These are phyloP conservation scores for Fusarium tanahbumbuense DNA, from an alignment of 2,329 filamentous ascomycete genomes.

Conservation along the genomic window DNA sequence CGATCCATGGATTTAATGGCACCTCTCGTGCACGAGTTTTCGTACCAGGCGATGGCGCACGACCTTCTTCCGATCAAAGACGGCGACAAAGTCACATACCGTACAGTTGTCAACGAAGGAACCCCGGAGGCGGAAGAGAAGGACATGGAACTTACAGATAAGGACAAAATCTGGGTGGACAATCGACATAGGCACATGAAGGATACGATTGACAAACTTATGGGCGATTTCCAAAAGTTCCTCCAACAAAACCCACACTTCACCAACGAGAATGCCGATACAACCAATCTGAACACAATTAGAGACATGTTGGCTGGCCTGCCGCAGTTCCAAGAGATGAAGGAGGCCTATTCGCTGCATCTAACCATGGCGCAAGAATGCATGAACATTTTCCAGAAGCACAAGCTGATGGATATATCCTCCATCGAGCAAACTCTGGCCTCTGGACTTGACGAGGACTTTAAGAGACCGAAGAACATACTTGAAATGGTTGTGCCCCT, in stretches of 20 bases:
- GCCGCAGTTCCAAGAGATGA: conserved; percentile 94
- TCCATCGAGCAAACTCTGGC: conserved; percentile 90
- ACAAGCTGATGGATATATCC: conserved; percentile 87
- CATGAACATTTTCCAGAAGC: conserved; percentile 90
- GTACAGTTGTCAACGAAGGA: conserved; percentile 81
- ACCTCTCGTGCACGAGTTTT: conserved; percentile 93
- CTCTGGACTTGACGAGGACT: conserved; percentile 93
- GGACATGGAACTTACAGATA: conserved; percentile 90
- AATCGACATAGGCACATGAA: conserved; percentile 98
- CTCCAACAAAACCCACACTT: conserved; percentile 93
- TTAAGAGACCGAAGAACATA: conserved; percentile 88
- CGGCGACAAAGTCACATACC: conserved; percentile 87
- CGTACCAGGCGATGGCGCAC: conserved; percentile 98
- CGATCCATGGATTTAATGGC: conserved; percentile 92
- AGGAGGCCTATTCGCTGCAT: conserved; percentile 93
- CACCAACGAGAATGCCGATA: conserved; percentile 75
- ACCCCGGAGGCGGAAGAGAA: conserved; percentile 78
- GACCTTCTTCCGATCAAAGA: conserved; percentile 91
- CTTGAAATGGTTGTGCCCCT: conserved; percentile 86
- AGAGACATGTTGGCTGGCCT: conserved; percentile 97
- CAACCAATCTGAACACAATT: conserved; percentile 87
- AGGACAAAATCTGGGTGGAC: conserved; percentile 94
- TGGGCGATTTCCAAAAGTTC: conserved; percentile 92
- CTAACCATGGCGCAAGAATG: conserved; percentile 97
- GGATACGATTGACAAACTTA: conserved; percentile 93